Base-by-base conservation (phyloP, 2,329 filamentous ascomycete species). In the Phyllosticta capitalensis region DNA sequence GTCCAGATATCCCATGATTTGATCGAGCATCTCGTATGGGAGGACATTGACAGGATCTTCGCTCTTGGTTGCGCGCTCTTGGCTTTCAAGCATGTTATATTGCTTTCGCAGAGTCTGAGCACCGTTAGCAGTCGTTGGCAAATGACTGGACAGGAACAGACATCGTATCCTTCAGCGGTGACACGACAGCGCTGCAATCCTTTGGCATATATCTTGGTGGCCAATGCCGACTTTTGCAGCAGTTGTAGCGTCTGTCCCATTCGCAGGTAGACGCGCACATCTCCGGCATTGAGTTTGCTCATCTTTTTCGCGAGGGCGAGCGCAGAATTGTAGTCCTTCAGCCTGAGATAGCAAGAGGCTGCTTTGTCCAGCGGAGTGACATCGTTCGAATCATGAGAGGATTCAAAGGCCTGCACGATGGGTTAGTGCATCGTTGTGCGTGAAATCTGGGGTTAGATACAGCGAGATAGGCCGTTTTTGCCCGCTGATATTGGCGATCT, bases 231-330 rank as follows among this genome's bases (percentile, higher is more conserved):
- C 65, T 81, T 83, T 10, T 75, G 73, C 70, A 79, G 77, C 61
- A 76, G 76, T 55, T 75, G 67, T 12, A 79, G 67, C 7, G 77
- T 65, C 60, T 78, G 79, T 2, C 77, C 81, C 24, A 79, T 79
- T 57, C 82, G 79, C 26, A 85, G 67, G 66, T 85, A 85, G 9
- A 82, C 83, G 61, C 66, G 60, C 10, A 26, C 26, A 55, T 83
- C 78, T 21, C 74, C 72, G 58, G 76, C 76, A 53, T 78, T 70
- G 17, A 74, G 63, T 59, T 77, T 77, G 59, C 86, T 82, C 73
- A 83, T 83, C 20, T 74, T 72, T 62, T 78, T 79, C n/a, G 79
- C 79, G 74, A 85, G 82, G 59, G 76, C 74, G 9, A 85, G 72
- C 0, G 82, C 83, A 12, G 73, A 69, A 22, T 78, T 73, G 61